A percentile compares a stretch with the other conserved stretches of the same genome.
Conservation (phyloP, 1,139 yeast species). For the Geotrichum citri-aurantii region DNA sequence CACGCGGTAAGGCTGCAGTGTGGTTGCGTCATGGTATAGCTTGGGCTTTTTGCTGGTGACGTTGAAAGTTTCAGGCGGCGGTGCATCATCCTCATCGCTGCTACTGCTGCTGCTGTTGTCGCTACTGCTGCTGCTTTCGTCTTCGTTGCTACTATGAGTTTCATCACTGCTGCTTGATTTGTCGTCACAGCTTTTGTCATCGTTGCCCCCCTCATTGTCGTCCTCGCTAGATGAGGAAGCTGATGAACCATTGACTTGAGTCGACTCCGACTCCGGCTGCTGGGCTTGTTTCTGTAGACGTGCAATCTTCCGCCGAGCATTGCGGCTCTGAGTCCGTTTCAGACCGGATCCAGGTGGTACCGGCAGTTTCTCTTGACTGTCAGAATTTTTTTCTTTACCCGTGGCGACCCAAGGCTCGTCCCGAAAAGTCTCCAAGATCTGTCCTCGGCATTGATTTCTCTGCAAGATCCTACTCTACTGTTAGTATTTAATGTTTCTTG, state of each 20-base stretch:
- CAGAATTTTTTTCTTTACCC: neutral
- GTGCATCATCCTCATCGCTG: neutral
- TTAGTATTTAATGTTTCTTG: neutral
- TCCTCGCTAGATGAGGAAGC: neutral
- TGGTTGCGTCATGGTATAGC: neutral
- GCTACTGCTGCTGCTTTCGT: conserved; percentile 4
- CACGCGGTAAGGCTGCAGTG: neutral
- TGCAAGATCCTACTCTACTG: neutral
- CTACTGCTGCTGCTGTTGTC: conserved; percentile 8
- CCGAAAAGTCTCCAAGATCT: neutral
- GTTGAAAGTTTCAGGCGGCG: neutral
- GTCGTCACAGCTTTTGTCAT: neutral
- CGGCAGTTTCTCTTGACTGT: neutral
- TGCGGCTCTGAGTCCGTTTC: neutral
- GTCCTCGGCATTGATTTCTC: neutral
- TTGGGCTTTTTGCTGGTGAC: neutral
- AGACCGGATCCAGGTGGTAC: neutral
- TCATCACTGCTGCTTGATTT: neutral
- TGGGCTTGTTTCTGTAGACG: neutral
- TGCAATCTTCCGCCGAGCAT: neutral
- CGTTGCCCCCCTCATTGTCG: neutral
- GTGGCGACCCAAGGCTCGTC: neutral
- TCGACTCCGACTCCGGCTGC: neutral
- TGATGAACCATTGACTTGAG: neutral
- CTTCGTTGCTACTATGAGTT: neutral